Evolutionary conservation across 2,329 filamentous ascomycete species (phyloP).

Genomic region (Metarhizium anisopliae): DNA sequence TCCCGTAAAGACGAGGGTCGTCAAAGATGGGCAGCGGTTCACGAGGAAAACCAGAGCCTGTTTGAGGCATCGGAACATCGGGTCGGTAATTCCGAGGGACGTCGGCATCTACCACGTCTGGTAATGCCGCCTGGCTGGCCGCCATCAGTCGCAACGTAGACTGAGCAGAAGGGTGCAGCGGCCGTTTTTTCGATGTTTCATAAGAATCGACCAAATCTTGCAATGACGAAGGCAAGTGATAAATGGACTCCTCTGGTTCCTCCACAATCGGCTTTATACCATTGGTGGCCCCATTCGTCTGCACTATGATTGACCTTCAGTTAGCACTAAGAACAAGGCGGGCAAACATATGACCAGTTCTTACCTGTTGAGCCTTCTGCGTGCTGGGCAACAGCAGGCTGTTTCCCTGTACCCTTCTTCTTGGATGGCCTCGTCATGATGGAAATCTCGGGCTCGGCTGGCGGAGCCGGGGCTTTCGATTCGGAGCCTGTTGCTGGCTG

Average conservation of each 20-base stretch:
- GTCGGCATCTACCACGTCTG: slow-evolving; percentile 71
- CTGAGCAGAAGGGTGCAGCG: slow-evolving; percentile 51
- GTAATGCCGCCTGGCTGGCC: slow-evolving; percentile 63
- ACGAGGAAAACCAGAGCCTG: slow-evolving; percentile 79
- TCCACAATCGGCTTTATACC: slow-evolving; percentile 37
- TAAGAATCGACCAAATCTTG: slow-evolving; percentile 89
- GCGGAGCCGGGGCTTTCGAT: neutral
- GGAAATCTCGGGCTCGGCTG: slow-evolving; percentile 15
- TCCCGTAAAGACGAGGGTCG: slow-evolving; percentile 75
- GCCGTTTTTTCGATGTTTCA: slow-evolving; percentile 69
- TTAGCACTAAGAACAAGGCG: neutral
- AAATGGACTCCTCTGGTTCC: slow-evolving; percentile 63
- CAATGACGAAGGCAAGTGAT: slow-evolving; percentile 80
- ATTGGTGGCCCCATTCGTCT: slow-evolving; percentile 44
- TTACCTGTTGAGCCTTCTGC: slow-evolving; percentile 37
- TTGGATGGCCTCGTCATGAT: slow-evolving; percentile 24
- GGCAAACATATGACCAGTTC: neutral
- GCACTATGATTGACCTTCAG: slow-evolving; percentile 14
- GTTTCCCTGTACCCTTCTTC: slow-evolving; percentile 36
- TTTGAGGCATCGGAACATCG: slow-evolving; percentile 64
- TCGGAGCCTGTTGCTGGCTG: slow-evolving; percentile 32
- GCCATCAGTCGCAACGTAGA: slow-evolving; percentile 66
- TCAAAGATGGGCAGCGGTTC: slow-evolving; percentile 89
- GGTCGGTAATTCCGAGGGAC: slow-evolving; percentile 78
- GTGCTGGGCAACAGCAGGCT: slow-evolving; percentile 30